Evolutionary conservation across 805 yeast genomes (phyloP), one percentile per base, ranked within the genome.

Genomic region (Candida sanyiensis): DNA sequence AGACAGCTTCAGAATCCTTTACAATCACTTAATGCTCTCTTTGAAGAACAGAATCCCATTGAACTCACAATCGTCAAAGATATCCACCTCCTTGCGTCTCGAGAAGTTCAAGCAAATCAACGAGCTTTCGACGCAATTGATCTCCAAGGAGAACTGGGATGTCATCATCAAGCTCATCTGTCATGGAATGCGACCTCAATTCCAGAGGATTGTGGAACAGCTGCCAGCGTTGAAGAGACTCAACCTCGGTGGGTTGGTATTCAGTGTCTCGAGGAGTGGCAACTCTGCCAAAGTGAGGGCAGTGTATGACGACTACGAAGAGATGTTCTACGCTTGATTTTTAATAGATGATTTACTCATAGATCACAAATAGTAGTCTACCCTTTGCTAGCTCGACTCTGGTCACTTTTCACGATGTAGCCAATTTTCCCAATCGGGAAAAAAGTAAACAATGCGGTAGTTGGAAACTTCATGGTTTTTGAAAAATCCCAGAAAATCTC

Each of bases 221-320:
- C 25, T 52, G 8, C 47, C 53, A 15, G 10, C 15, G 1, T 25
- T 57, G 31, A 50, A 46, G 38, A 44, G 35, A 20, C 30, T 56
- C n/a, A 55, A 54, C 23, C 37, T 57, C 5, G 62, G 62, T 24
- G 62, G 62, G 0, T 30, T 57, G 5, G 35, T 50, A 20, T 52
- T 56, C 43, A 43, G 40, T 20, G 23, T 47, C 20, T 42, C 42
- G 21, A 34, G n/a, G 17, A 24, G 24, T 18, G 38, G 11, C 22
- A 20, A 15, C 35, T 47, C 11, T 7, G 31, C 29, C 8, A 40
- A 31, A 10, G 41, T 54, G 6, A 29, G 44, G 15, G 51, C 53
- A 6, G 37, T 50, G 15, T 51, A 54, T 30, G 60, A 56, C 34
- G 52, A 52, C 15, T 56, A 47, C 33, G 46, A 49, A 9, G 56